A percentile compares a stretch with the other conserved stretches of the same genome.
phyloP scores from a whole-genome alignment of 2,329 filamentous ascomycete species.

The Fusarium robinianum region DNA sequence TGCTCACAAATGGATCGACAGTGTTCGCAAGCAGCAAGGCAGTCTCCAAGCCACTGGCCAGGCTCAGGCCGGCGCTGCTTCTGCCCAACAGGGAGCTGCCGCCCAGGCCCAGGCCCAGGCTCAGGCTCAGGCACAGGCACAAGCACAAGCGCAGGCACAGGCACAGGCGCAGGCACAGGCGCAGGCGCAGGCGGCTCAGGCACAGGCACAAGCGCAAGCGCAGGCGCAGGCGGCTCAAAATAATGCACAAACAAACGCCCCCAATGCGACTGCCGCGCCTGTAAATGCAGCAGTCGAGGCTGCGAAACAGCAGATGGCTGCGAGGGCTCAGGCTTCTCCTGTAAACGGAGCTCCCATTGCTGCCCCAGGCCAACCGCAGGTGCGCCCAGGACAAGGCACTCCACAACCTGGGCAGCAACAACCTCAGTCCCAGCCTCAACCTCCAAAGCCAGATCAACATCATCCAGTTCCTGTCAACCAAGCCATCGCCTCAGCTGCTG shows the following conservation, averaged over 20 bases:
- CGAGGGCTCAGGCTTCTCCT: conserved; percentile 37
- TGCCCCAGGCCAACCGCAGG: no score
- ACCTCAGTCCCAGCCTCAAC: conserved; percentile 39
- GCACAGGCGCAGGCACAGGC: conserved; percentile 20
- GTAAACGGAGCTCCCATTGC: conserved; percentile 36
- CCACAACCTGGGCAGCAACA: conserved; percentile 36
- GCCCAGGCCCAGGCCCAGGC: conserved; percentile 15
- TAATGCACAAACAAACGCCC: conserved; percentile 37
- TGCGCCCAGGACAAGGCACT: no score
- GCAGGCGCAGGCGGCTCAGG: conserved; percentile 25
- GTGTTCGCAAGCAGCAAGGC: conserved; percentile 52
- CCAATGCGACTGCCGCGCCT: conserved; percentile 44
- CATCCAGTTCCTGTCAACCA: conserved; percentile 55
- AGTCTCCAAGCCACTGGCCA: conserved; percentile 38
- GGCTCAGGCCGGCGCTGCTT: conserved; percentile 32
- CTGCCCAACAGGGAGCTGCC: conserved; percentile 30
- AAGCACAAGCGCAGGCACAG: conserved; percentile 22
- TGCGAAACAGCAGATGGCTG: conserved; percentile 48
- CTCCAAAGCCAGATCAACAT: no score
- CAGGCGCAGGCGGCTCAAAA: conserved; percentile 30
- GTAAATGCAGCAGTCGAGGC: conserved; percentile 52
- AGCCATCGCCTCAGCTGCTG: conserved; percentile 45
- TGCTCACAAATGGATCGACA: conserved; percentile 53
- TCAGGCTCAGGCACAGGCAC: conserved; percentile 19
- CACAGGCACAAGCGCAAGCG: conserved; percentile 20